phyloP scores from a whole-genome alignment of 352 stramenopile species.

The Pythium utonaiense region DNA sequence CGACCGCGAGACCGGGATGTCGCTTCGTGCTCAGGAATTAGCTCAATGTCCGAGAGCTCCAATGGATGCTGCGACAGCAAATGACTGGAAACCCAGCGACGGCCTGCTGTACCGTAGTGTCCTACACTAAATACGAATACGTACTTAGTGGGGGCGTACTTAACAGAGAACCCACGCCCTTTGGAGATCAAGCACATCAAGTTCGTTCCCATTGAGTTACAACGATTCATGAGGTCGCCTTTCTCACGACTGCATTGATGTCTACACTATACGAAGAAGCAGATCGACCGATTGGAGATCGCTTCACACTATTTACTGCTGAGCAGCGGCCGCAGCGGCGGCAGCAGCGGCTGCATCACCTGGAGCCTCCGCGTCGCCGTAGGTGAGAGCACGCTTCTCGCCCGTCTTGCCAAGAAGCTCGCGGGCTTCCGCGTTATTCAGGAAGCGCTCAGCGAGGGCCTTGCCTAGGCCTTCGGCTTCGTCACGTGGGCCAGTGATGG shows the following conservation, averaged over 20 bases:
- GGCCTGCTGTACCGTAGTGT: constrained; percentile 17
- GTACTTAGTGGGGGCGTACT: constrained; percentile 8
- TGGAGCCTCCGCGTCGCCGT: constrained; percentile 63
- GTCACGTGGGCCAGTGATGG: constrained; percentile 49
- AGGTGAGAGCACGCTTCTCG: constrained; percentile 75
- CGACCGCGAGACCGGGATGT: constrained; percentile 10
- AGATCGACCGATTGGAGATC: background rate
- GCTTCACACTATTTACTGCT: constrained; percentile 20
- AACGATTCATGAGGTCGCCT: no score
- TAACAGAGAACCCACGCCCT: background rate
- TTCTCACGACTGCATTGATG: constrained; percentile 1
- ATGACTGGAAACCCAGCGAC: constrained; percentile 49
- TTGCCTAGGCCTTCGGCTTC: constrained; percentile 67
- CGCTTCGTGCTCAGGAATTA: constrained; percentile 7
- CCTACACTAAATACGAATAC: constrained; percentile 20
- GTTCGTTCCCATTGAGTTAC: no score
- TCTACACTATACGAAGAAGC: constrained; percentile 2
- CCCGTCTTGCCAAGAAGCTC: constrained; percentile 56
- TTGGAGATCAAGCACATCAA: constrained; percentile 1
- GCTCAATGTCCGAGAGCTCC: constrained; percentile 11
- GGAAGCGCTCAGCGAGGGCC: constrained; percentile 54
- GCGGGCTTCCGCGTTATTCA: constrained; percentile 45
- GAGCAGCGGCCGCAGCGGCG: constrained; percentile 30
- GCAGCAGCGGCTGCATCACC: constrained; percentile 63
- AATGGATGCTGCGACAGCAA: constrained; percentile 23